phyloP scores from a whole-genome alignment of 1,284 basidiomycete species.

The Ganoderma multipileum region DNA sequence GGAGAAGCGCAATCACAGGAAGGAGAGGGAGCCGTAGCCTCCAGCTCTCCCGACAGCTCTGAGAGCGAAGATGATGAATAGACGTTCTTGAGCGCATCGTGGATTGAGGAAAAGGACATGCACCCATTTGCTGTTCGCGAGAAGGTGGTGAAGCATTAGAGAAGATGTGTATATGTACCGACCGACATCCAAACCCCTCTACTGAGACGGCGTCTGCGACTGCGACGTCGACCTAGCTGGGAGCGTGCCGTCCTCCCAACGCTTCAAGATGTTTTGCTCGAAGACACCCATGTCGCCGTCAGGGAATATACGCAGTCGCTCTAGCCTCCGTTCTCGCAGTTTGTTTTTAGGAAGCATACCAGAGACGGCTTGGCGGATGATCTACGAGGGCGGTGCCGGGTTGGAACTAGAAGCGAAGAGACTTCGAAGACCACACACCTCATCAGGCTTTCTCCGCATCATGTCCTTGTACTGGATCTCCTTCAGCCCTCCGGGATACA shows the following conservation, averaged over 20 bases:
- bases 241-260: slow-evolving; percentile 80
- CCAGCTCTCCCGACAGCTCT: neutral
- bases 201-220: slow-evolving; percentile 7
- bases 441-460: slow-evolving; percentile 88
- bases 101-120: neutral
- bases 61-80: slow-evolving; percentile 16
- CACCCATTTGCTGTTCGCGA: neutral
- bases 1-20: slow-evolving; percentile 14
- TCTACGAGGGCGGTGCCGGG: slow-evolving; percentile 53
- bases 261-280: slow-evolving; percentile 70
- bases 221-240: slow-evolving; percentile 17
- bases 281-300: slow-evolving; percentile 75
- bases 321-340: slow-evolving; percentile 84
- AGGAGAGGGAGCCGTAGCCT: neutral
- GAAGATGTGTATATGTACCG: slow-evolving; percentile 17
- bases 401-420: slow-evolving; percentile 7
- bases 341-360: slow-evolving; percentile 98
- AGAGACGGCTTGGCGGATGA: slow-evolving; percentile 93
- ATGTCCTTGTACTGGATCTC: slow-evolving; percentile 85
- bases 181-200: slow-evolving; percentile 8
- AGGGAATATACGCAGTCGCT: slow-evolving; percentile 86
- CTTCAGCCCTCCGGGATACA: slow-evolving; percentile 95
- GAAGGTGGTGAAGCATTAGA: slow-evolving; percentile 18
- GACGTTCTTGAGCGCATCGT: neutral
- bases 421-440: slow-evolving; percentile 63